Conservation (phyloP, 352 stramenopile species). For the Blastocystis sp. region DNA sequence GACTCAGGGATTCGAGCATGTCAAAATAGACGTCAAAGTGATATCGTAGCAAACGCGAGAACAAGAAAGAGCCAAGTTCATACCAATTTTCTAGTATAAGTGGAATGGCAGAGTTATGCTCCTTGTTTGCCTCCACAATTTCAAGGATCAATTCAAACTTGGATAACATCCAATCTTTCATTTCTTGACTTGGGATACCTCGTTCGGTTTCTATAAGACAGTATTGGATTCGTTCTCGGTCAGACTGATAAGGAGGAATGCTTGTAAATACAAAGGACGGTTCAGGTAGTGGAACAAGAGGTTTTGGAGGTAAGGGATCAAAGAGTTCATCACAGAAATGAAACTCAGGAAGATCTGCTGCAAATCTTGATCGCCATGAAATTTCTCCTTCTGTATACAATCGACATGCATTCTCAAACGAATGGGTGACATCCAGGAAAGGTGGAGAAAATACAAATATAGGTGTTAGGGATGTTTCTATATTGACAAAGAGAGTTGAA, state of each 20-base stretch:
- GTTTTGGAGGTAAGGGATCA: not conserved
- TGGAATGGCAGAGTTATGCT: no score
- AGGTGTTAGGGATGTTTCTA: not conserved
- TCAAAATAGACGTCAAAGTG: not conserved
- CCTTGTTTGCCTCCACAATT: not conserved
- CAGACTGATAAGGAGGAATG: not conserved
- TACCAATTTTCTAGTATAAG: conserved; percentile 8
- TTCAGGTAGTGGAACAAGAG: not conserved
- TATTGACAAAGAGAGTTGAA: not conserved
- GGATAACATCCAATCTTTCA: not conserved
- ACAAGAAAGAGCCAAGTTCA: not conserved
- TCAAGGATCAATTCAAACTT: not conserved
- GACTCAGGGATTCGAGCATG: not conserved
- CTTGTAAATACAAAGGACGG: not conserved
- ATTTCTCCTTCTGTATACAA: not conserved
- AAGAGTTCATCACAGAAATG: not conserved
- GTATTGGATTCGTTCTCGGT: not conserved
- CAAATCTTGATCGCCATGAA: not conserved
- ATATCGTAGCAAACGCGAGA: not conserved
- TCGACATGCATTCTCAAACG: not conserved
- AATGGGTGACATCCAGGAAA: not conserved
- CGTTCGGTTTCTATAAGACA: not conserved
- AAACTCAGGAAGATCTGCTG: not conserved
- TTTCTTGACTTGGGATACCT: not conserved
- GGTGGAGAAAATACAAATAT: not conserved